Base-by-base conservation (phyloP, 2,329 filamentous ascomycete species). In the Epichloe glyceriae region DNA sequence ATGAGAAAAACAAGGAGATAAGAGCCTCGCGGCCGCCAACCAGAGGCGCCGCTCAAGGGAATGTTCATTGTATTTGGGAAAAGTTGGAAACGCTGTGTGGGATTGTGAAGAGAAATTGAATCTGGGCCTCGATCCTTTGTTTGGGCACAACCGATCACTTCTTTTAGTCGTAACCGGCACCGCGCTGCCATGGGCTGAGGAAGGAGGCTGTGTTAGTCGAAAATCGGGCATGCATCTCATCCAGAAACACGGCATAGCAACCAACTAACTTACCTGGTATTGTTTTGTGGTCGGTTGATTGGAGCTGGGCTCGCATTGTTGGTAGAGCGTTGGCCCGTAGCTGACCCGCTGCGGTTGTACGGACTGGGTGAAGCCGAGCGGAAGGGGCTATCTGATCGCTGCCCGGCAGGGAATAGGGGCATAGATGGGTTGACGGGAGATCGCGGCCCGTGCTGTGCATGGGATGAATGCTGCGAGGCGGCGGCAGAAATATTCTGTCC, bases 121-220 rank as follows among this genome's bases (percentile, higher is more conserved):
- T 30, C 8, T 4, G 30, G 30, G 30, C 30, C 14, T n/a, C 7
- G 35, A n/a, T 2, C 14, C 7, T 14, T 38, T n/a, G 35, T 22
- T 46, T n/a, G 33, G 19, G 22, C 35, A 22, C 10, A 22, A 35
- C 5, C 12, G 4, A 7, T 37, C 14, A 7, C 17, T n/a, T 34
- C 4, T 19, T 30, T 12, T 70, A 64, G 19, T 72, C 70, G 55
- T 72, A 72, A 40, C 70, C 70, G 44, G 70, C 70, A 53, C 70
- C 70, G 53, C 70, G 70, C 56, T 72, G 70, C 70, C 70, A 72
- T 26, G 70, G 70, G 57, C 70, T 72, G 45, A 51, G 26, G 39
- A 17, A 17, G 22, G 17, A 10, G 12, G 20, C 14, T 26, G 12
- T n/a, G 50, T 59, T 54, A 61, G 61, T 35, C 49, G 52, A 50